Conservation (phyloP, 139 green algal species). For the Volvox reticuliferus region DNA sequence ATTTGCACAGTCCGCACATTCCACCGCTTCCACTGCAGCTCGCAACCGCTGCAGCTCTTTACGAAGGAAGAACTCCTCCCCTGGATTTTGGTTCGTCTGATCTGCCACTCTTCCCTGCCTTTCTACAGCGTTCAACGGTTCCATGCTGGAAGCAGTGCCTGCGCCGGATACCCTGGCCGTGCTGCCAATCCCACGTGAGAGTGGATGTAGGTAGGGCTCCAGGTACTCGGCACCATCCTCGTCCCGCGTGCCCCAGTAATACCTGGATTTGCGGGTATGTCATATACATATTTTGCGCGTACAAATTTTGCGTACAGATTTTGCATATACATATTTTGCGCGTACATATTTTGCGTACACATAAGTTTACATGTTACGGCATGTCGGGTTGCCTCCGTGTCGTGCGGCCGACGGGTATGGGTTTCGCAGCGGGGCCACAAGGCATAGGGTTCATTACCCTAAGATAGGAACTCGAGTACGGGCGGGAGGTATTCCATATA, state of each 20-base stretch:
- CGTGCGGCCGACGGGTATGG: neutral
- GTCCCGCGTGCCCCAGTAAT: neutral
- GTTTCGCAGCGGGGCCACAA: too few species aligned
- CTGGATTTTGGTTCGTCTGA: too few species aligned
- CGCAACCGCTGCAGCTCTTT: neutral
- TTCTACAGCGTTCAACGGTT: too few species aligned
- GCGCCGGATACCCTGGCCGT: neutral
- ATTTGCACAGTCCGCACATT: too few species aligned
- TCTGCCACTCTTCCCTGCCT: neutral
- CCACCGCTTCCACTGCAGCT: neutral
- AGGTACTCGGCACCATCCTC: neutral
- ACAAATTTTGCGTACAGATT: too few species aligned
- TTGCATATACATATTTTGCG: too few species aligned
- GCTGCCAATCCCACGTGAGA: neutral
- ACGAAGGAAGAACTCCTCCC: neutral
- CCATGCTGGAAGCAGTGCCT: neutral
- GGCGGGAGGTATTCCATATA: neutral
- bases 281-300: too few species aligned
- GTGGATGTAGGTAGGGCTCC: conserved; percentile 7
- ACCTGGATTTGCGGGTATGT: neutral
- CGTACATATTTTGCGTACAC: too few species aligned
- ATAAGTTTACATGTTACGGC: neutral
- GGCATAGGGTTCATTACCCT: too few species aligned
- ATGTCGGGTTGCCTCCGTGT: neutral
- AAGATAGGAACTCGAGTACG: neutral